Base-by-base conservation (phyloP, 441 rosid species). In the Adansonia madagascariensis region DNA sequence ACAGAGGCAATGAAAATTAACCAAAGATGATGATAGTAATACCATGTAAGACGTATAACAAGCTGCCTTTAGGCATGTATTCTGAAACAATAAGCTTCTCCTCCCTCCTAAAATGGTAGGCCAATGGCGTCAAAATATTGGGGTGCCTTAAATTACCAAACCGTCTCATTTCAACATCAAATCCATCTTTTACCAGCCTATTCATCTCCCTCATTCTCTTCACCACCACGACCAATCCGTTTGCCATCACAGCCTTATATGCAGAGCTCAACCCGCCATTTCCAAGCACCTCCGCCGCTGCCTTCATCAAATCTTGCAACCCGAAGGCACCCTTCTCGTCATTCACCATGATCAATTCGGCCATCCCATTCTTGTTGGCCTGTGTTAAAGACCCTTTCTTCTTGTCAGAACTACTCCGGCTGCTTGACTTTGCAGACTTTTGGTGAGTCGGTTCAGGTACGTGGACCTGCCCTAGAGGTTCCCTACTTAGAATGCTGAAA, bases 131-230 rank as follows among this genome's bases (percentile, higher is more conserved):
- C 66, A 61, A 24, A 52, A 95, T 77, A 49, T 95, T 91, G 17
- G 80, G 85, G 68, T 95, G 94, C 18, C 79, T 83, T 3, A 95
- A 73, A 55, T 78, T 82, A 11, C 94, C 97, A 1, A 93, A 82
- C 46, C 89, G 81, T 74, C 86, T 84, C 85, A 95, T 82, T 82
- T 91, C 97, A 3, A 80, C 86, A 73, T 92, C 96, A 55, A 93
- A 92, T 11, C 67, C 83, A 0, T 92, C 94, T 80, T 81, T 91
- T 0, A 84, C 88, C 41, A 91, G 62, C 75, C 50, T 81, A 59
- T 89, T 93, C 97, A 95, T 91, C 75, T 92, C 97, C 79, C 89
- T 84, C 82, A 90, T 87, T 72, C 98, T 88, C 84, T 95, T 95
- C 65, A 95, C 99, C 77, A 90, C 99, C 75, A 95, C 95, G 0